Evolutionary conservation across 2,329 filamentous ascomycete species (phyloP), one percentile per base, ranked within the genome.

Genomic region (Celoporthe dispersa): DNA sequence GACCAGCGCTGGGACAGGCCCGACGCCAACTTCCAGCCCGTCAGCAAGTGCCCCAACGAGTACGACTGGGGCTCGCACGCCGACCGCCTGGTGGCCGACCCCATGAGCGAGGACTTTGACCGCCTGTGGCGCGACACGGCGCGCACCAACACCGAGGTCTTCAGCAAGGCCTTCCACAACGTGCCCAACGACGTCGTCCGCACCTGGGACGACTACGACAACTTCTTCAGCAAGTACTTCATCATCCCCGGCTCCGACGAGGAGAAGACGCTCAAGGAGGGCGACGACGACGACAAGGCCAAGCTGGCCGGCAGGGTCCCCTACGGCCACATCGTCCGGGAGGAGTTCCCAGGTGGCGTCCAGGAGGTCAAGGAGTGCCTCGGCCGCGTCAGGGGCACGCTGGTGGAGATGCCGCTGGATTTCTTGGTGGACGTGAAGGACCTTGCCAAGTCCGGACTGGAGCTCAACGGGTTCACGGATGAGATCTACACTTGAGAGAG

Each of bases 321-420:
- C 77, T 95, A 94, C 81, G 95, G 94, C 0, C 95, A 98, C 81
- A 92, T 97, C 1, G 92, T 97, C 61, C 89, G 88, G 76, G 91
- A 92, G 66, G 89, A 95, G 76, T 93, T 97, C 79, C 84, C 87
- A 0, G 87, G 91, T 73, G 92, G 94, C 9, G 89, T 91, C 60
- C 83, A 83, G n/a, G 90, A 92, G 78, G 84, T 94, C 70, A 94
- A 93, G 82, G 88, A 91, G 65, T 86, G 89, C 81, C 81, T 94
- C 68, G 84, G 85, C 68, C 85, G 87, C 67, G 84, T 94, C 53
- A 86, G 89, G 71, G 92, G 92, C 2, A 92, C 87, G 11, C 80
- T 94, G 61, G 91, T 98, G 9, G 93, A 97, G 84, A 98, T 98
- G 94, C 94, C 94, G 37, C 83, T 98, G 75, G 84, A 93, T 74